Base-by-base conservation (phyloP, 139 green algal genomes). In the Chlorella sp. region DNA sequence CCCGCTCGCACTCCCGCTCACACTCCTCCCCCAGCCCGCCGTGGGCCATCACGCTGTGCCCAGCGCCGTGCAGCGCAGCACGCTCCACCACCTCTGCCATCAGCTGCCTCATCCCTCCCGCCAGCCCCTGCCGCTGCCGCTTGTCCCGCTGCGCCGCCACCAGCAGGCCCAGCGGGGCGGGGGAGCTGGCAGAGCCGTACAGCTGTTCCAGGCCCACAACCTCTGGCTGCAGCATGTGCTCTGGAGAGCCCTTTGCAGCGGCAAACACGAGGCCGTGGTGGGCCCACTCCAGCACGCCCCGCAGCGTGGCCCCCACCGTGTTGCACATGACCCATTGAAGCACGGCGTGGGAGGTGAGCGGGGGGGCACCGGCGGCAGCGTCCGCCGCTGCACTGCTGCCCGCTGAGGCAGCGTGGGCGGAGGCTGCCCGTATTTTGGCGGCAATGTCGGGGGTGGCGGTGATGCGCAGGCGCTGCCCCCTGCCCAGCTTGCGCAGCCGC, bases 301-400 rank as follows among this genome's bases (percentile, higher is more conserved):
- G 42, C 87, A 84, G 80, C 34, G 78, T 95, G n/a, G 89, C 85
- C 0, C 87, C 21, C 81, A 93, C 93, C 48, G 92, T 96, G 86
- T 94, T 95, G 77, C 21, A 28, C 91, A 96, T 92, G 40, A 91
- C 92, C 91, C 90, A 96, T 21, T 87, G 61, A 81, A 96, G 90
- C 79, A 95, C 94, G 28, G 88, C 16, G 26, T 18, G 80, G 40
- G 90, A 83, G n/a, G 76, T 82, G 32, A 91, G 42, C 86, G 48
- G 48, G 48, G 48, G 48, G 9, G 48, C 48, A 57, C 48, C 48
- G 48, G 48, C 48, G 5, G 48, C 48, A 57, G 48, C 48, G 48
- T n/a, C n/a, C n/a, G n/a, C n/a, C n/a, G n/a, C n/a, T n/a, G n/a
- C n/a, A n/a, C n/a, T n/a, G n/a, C 48, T 22, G 48, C 18, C 69